Conservation (phyloP, 139 green algal genomes). For the Chlorella sp. region DNA sequence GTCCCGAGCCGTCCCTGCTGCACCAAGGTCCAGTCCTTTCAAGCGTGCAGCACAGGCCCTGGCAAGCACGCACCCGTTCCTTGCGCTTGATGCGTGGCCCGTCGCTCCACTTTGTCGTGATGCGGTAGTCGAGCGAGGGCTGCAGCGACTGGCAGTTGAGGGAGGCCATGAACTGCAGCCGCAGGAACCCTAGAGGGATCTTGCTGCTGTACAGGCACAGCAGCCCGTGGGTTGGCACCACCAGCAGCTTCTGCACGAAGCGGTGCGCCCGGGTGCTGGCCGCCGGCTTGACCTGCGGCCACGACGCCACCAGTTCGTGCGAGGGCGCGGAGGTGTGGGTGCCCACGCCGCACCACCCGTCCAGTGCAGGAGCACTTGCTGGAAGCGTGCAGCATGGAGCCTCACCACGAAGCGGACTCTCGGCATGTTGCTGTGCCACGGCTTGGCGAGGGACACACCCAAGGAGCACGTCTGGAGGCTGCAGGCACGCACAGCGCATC, state of each 20-base stretch:
- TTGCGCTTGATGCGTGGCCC: conserved; percentile 41
- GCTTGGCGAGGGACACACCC: conserved; percentile 12
- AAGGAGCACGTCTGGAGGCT: conserved; percentile 5
- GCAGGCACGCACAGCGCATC: background rate
- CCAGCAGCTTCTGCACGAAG: background rate
- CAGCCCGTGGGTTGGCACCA: background rate
- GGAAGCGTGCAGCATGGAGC: background rate
- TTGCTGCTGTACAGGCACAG: background rate
- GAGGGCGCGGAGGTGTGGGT: background rate
- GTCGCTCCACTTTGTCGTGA: conserved; percentile 50
- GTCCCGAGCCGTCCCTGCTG: too few species aligned
- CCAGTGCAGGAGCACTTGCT: background rate
- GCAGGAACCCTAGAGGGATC: background rate
- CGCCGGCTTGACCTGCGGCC: background rate
- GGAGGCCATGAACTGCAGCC: background rate
- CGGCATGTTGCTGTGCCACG: conserved; percentile 7
- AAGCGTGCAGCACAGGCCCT: background rate
- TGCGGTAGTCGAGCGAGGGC: too few species aligned
- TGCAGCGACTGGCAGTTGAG: too few species aligned
- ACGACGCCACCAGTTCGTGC: background rate
- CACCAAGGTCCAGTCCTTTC: background rate
- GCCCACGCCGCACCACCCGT: background rate
- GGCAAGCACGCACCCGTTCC: conserved; percentile 22
- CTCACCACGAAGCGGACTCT: conserved; percentile 12
- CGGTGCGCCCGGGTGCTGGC: background rate